Evolutionary conservation across 495 filamentous ascomycete genomes (phyloP).

Genomic region (Neurospora tetrasperma): DNA sequence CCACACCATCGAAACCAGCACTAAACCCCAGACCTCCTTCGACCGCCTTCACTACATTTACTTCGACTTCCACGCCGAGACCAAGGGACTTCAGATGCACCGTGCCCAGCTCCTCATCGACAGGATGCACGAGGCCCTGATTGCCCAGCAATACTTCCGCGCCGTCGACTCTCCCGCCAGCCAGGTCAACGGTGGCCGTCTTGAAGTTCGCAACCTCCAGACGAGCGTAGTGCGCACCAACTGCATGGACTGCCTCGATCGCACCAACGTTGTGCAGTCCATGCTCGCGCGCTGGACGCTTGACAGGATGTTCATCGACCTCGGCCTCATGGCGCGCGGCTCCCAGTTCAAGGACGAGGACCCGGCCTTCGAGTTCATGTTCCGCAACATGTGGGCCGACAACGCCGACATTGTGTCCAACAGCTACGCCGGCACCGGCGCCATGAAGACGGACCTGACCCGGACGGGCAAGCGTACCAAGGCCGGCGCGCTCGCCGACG

Average conservation of each 20-base stretch:
- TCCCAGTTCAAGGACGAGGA: constrained; percentile 62
- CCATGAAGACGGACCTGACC: constrained; percentile 93
- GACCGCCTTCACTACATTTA: constrained; percentile 90
- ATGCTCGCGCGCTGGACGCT: constrained; percentile 83
- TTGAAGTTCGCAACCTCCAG: constrained; percentile 73
- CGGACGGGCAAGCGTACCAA: constrained; percentile 78
- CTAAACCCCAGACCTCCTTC: constrained; percentile 43
- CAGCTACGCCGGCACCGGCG: constrained; percentile 88
- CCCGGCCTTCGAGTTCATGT: constrained; percentile 68
- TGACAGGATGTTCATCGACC: constrained; percentile 76
- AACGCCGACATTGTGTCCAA: constrained; percentile 92
- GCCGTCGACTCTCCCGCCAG: constrained; percentile 72
- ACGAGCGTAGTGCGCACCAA: constrained; percentile 88
- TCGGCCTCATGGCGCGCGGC: constrained; percentile 61
- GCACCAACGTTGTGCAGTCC: constrained; percentile 94
- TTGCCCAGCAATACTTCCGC: constrained; percentile 81
- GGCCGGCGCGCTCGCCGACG: constrained; percentile 69
- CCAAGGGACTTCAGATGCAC: constrained; percentile 87
- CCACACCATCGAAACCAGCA: constrained; percentile 58
- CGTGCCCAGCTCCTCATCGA: constrained; percentile 79
- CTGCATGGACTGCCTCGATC: constrained; percentile 98
- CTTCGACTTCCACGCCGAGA: constrained; percentile 98
- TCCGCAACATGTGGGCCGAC: constrained; percentile 95
- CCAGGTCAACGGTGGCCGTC: constrained; percentile 43
- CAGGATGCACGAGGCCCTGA: constrained; percentile 59